phyloP scores from a whole-genome alignment of 2,329 filamentous ascomycete genomes.

The Endothia cerciana region DNA sequence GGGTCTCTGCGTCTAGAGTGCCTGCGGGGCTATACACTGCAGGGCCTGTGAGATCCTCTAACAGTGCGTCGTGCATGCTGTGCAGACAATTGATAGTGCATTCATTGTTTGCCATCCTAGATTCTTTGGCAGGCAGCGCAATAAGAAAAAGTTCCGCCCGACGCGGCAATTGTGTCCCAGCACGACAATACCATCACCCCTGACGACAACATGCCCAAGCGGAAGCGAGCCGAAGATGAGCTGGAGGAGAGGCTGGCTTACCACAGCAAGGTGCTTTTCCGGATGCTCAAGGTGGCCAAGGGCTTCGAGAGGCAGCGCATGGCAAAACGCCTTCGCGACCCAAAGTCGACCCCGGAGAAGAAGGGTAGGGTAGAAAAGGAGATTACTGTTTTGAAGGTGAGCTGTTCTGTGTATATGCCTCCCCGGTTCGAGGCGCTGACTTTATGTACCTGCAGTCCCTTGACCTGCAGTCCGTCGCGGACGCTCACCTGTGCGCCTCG shows the following conservation, averaged over 20 bases:
- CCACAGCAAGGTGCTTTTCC: slow-evolving; percentile 62
- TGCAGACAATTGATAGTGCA: neutral
- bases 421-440: neutral
- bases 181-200: neutral
- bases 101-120: slow-evolving; percentile 10
- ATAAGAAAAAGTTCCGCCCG: slow-evolving; percentile 7
- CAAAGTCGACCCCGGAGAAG: slow-evolving; percentile 51
- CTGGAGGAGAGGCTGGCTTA: slow-evolving; percentile 37
- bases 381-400: slow-evolving; percentile 56
- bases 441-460: slow-evolving; percentile 47
- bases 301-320: slow-evolving; percentile 80
- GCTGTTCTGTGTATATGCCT: no score
- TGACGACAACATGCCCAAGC: slow-evolving; percentile 55
- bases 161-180: neutral
- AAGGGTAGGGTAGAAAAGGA: slow-evolving; percentile 66
- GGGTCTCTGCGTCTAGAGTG: neutral
- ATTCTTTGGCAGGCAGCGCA: slow-evolving; percentile 4
- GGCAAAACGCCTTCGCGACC: slow-evolving; percentile 60
- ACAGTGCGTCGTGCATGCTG: neutral
- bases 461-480: slow-evolving; percentile 61
- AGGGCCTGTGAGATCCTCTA: slow-evolving; percentile 1
- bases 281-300: slow-evolving; percentile 73
- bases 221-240: slow-evolving; percentile 55
- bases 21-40: slow-evolving; percentile 1
- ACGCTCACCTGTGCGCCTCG: slow-evolving; percentile 58